These are phyloP conservation scores for Euclidium syriacum DNA, from an alignment of 345 rosid species.

Conservation along the genomic window DNA sequence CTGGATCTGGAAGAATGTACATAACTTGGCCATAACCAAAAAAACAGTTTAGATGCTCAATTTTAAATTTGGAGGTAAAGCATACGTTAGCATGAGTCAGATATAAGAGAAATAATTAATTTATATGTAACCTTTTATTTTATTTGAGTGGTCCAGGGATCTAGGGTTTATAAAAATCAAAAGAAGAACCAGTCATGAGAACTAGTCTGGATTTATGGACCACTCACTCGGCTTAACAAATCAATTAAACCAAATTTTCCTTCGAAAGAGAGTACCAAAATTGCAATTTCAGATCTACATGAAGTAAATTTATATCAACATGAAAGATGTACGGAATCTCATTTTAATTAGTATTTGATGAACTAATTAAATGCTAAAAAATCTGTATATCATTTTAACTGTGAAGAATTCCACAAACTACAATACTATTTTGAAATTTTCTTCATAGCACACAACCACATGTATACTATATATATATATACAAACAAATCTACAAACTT, in stretches of 20 bases:
- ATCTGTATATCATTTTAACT: background rate
- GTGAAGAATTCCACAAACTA: background rate
- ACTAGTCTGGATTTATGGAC: slow-evolving; percentile 11
- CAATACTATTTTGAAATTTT: background rate
- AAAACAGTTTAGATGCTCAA: background rate
- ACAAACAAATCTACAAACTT: background rate
- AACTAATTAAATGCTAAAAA: background rate
- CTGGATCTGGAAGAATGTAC: no score
- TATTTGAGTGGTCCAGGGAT: slow-evolving; percentile 19
- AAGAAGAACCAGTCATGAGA: slow-evolving; percentile 13
- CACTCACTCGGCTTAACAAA: background rate
- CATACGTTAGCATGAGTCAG: slow-evolving; percentile 10
- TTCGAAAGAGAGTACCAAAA: background rate
- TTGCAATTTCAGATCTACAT: slow-evolving; percentile 4
- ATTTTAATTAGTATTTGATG: background rate
- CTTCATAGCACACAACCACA: background rate
- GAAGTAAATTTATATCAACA: background rate
- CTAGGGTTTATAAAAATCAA: slow-evolving; percentile 16
- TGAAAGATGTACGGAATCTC: background rate
- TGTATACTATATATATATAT: background rate
- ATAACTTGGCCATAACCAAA: no score
- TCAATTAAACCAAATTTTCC: background rate
- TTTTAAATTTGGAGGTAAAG: background rate
- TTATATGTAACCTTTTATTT: slow-evolving; percentile 1
- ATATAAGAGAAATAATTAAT: background rate